Evolutionary conservation across 2,329 filamentous ascomycete species (phyloP).

Genomic region (Trichoderma asperellum): DNA sequence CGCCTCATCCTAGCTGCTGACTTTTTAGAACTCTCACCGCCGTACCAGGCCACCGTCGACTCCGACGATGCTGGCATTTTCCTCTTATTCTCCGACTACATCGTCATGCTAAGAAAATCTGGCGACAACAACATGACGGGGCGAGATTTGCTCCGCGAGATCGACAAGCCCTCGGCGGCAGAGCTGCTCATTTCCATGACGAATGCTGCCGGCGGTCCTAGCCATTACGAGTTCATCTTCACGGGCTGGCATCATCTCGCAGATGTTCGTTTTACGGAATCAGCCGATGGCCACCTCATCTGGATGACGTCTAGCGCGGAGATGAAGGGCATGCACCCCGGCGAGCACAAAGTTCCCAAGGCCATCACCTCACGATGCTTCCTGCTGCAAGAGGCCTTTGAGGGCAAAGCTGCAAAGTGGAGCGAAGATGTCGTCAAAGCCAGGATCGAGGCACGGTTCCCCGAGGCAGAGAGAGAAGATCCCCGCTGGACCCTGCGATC

Average conservation of each 20-base stretch:
- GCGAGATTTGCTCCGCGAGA: slow-evolving; percentile 77
- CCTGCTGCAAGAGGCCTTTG: slow-evolving; percentile 73
- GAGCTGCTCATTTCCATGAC: slow-evolving; percentile 66
- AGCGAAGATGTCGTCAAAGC: slow-evolving; percentile 87
- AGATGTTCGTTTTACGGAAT: slow-evolving; percentile 74
- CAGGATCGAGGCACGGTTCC: slow-evolving; percentile 80
- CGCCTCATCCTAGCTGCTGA: slow-evolving; percentile 82
- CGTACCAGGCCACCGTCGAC: slow-evolving; percentile 58
- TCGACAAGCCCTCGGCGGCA: slow-evolving; percentile 76
- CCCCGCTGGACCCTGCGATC: slow-evolving; percentile 80
- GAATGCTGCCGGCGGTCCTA: slow-evolving; percentile 63
- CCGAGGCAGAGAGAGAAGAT: slow-evolving; percentile 81
- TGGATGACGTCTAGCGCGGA: slow-evolving; percentile 70
- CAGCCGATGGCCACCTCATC: slow-evolving; percentile 63
- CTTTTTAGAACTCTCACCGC: slow-evolving; percentile 74
- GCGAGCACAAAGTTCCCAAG: slow-evolving; percentile 48
- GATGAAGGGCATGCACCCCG: slow-evolving; percentile 58
- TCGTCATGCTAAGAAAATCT: slow-evolving; percentile 77
- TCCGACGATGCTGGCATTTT: slow-evolving; percentile 69
- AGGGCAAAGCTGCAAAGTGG: slow-evolving; percentile 75
- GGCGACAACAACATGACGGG: slow-evolving; percentile 64
- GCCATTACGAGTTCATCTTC: slow-evolving; percentile 73
- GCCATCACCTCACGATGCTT: slow-evolving; percentile 68
- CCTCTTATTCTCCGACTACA: slow-evolving; percentile 80
- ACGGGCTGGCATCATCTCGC: slow-evolving; percentile 71